Evolutionary conservation across 1,284 basidiomycete species (phyloP).

Genomic region (Apiotrichum akiyoshidainum): DNA sequence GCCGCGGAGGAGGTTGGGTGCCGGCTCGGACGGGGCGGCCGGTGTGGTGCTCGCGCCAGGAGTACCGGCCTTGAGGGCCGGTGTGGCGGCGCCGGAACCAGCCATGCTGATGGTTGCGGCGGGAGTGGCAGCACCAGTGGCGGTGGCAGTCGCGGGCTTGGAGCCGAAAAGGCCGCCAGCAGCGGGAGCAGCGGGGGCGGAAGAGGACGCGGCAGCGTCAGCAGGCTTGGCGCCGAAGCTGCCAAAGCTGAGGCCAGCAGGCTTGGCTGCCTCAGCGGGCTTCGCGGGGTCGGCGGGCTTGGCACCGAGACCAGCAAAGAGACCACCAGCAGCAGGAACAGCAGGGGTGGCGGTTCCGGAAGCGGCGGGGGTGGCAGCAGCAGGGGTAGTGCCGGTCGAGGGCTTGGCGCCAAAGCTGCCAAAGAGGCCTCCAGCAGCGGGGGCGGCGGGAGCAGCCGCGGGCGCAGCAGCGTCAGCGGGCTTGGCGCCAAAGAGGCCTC

Average conservation of each 20-base stretch:
- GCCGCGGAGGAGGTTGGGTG: slow-evolving; percentile 68
- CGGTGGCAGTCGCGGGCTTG: slow-evolving; percentile 14
- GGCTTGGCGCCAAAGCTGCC: slow-evolving; percentile 32
- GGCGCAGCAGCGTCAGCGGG: too few relatives aligned
- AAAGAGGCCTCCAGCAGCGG: slow-evolving; percentile 31
- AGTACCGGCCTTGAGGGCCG: slow-evolving; percentile 23
- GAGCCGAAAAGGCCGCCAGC: slow-evolving; percentile 19
- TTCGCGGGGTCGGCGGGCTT: slow-evolving; percentile 22
- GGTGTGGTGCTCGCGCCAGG: slow-evolving; percentile 44
- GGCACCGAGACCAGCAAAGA: slow-evolving; percentile 28
- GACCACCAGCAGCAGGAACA: slow-evolving; percentile 28
- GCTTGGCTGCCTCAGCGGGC: slow-evolving; percentile 23
- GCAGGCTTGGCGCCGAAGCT: slow-evolving; percentile 41
- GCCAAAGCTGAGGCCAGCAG: slow-evolving; percentile 22
- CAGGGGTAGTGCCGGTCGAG: slow-evolving; percentile 25
- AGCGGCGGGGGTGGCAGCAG: slow-evolving; percentile 6
- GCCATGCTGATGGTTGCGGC: slow-evolving; percentile 23
- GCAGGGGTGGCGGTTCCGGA: slow-evolving; percentile 1
- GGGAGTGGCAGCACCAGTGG: slow-evolving; percentile 22
- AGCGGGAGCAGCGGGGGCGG: slow-evolving; percentile 15
- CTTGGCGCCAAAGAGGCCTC: slow-evolving; percentile 39
- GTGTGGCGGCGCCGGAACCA: slow-evolving; percentile 27
- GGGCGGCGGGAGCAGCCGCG: slow-evolving; percentile 22
- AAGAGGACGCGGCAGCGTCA: slow-evolving; percentile 9
- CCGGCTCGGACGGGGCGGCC: slow-evolving; percentile 59